Evolutionary conservation across 2,329 filamentous ascomycete genomes (phyloP).

Genomic region (Lizonia empirigonia): DNA sequence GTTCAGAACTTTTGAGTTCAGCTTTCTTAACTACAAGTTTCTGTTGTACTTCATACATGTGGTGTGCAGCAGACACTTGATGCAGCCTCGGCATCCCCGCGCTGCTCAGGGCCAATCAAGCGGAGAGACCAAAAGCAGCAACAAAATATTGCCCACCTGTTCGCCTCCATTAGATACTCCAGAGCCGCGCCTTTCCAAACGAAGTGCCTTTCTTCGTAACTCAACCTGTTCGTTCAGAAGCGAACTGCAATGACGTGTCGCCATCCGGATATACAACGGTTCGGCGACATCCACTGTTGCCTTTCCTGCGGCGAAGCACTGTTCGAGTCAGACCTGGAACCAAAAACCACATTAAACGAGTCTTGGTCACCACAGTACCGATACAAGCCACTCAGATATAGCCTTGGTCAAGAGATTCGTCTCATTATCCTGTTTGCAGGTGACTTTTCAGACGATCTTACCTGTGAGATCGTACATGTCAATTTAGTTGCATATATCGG

Average conservation of each 20-base stretch:
- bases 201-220: too few relatives aligned
- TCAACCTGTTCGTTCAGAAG: background rate
- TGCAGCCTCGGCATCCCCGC: background rate
- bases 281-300: constrained; percentile 7
- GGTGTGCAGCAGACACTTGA: background rate
- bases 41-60: background rate
- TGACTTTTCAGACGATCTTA: constrained; percentile 2
- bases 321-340: background rate
- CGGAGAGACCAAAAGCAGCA: too few relatives aligned
- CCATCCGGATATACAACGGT: constrained; percentile 8
- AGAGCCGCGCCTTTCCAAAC: too few relatives aligned
- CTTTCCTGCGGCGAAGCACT: constrained; percentile 10
- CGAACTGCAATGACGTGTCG: constrained; percentile 6
- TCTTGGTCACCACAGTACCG: background rate
- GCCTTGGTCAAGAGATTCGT: constrained; percentile 19
- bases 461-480: constrained; percentile 16
- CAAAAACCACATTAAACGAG: background rate
- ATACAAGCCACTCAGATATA: background rate
- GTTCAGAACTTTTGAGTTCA: background rate
- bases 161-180: background rate
- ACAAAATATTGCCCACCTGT: background rate
- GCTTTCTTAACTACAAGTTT: background rate
- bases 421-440: constrained; percentile 17
- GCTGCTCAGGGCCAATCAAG: background rate
- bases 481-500: too few relatives aligned